phyloP scores from a whole-genome alignment of 176 grass and related monocot genomes.

The Dactylis glomerata region DNA sequence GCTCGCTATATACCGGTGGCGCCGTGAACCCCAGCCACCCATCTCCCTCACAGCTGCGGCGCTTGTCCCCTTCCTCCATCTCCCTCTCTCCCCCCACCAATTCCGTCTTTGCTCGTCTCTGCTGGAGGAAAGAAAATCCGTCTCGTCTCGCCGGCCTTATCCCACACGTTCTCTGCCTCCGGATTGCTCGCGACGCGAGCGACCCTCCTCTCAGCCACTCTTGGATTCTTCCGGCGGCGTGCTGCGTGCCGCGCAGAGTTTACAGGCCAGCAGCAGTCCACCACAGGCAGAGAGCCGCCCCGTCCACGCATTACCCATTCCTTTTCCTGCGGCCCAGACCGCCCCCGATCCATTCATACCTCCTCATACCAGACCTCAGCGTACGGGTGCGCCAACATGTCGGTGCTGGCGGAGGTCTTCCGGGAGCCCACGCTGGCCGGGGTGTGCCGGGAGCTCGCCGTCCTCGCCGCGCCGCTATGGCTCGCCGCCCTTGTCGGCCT shows the following conservation, averaged over 20 bases:
- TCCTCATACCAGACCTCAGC: no score
- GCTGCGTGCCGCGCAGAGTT: neutral
- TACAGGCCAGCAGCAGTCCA: neutral
- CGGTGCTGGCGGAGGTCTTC: slow-evolving; percentile 48
- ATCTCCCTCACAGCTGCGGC: neutral
- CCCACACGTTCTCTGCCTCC: neutral
- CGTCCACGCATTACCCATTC: neutral
- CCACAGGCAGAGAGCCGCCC: neutral
- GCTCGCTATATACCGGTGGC: neutral
- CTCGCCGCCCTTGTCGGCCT: slow-evolving; percentile 64
- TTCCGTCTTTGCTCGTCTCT: no score
- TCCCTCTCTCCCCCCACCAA: no score
- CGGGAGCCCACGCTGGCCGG: slow-evolving; percentile 46
- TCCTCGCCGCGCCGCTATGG: slow-evolving; percentile 61
- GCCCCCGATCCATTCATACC: no score
- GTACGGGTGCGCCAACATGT: no score
- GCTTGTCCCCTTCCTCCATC: neutral
- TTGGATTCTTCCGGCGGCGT: neutral
- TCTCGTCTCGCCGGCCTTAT: neutral
- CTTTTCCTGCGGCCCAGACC: no score
- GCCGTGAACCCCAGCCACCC: neutral
- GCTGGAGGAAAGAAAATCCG: neutral
- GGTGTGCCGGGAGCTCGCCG: slow-evolving; percentile 51
- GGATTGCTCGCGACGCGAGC: no score
- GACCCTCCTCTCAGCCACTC: no score